phyloP scores from a whole-genome alignment of 129 eudicot genomes.

The Apium graveolens region DNA sequence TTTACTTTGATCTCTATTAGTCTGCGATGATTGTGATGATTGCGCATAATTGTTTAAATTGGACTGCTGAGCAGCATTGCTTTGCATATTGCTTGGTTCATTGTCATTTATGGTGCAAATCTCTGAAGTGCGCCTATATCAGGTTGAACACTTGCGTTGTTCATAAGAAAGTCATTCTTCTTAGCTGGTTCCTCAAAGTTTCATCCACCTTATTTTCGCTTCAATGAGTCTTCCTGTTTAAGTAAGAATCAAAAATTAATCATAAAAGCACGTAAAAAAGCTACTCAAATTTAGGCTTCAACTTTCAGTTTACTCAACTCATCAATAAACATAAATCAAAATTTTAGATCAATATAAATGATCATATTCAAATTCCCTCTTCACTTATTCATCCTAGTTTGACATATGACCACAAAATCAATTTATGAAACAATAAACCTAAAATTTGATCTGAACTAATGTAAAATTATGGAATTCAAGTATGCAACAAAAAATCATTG shows the following conservation, averaged over 20 bases:
- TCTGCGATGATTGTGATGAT: constrained; percentile 28
- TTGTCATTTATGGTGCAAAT: constrained; percentile 9
- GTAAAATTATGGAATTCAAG: not conserved
- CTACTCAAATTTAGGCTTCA: not conserved
- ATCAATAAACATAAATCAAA: no score
- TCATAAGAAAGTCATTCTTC: constrained; percentile 15
- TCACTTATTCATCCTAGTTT: not conserved
- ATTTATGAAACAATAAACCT: not conserved
- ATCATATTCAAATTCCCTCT: not conserved
- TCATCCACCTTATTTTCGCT: constrained; percentile 25
- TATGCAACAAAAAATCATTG: not conserved
- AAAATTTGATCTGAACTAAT: not conserved
- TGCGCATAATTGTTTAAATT: constrained; percentile 13
- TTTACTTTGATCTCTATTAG: constrained; percentile 31
- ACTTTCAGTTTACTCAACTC: not conserved
- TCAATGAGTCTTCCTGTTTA: constrained; percentile 22
- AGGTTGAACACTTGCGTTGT: not conserved
- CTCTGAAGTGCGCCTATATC: constrained; percentile 14
- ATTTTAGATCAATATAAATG: not conserved
- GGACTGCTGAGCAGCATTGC: constrained; percentile 8
- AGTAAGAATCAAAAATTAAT: no score
- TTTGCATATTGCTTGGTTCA: constrained; percentile 16
- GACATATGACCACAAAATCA: not conserved
- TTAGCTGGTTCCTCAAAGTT: constrained; percentile 14
- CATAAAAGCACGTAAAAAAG: not conserved